Conservation (phyloP, 345 rosid genomes). For the Brassica napus region DNA sequence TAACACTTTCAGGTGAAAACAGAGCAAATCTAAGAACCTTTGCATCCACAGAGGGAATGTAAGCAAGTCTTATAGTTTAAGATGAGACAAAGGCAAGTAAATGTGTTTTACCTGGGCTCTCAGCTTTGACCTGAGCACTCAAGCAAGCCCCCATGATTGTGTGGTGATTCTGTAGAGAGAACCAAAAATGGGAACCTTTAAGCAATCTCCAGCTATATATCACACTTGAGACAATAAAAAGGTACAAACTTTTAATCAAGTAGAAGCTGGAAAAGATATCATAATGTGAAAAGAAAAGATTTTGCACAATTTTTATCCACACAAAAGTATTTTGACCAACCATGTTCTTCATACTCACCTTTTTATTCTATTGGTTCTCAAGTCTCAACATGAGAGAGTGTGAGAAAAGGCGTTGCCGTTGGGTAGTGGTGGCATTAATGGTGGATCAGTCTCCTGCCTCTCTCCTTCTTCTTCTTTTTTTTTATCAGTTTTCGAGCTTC, state of each 20-base stretch:
- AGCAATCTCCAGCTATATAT: slow-evolving; percentile 42
- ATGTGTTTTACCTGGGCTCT: slow-evolving; percentile 58
- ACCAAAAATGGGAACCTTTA: slow-evolving; percentile 22
- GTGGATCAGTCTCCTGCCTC: slow-evolving; percentile 36
- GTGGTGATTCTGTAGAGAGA: slow-evolving; percentile 21
- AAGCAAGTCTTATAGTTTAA: neutral
- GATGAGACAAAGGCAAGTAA: slow-evolving; percentile 29
- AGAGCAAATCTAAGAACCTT: slow-evolving; percentile 19
- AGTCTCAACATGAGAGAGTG: slow-evolving; percentile 2
- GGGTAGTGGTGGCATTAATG: slow-evolving; percentile 34
- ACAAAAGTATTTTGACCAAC: neutral
- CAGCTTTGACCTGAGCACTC: slow-evolving; percentile 86
- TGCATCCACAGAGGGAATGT: slow-evolving; percentile 33
- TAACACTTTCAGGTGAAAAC: neutral
- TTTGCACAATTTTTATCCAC: neutral
- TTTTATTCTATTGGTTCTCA: neutral
- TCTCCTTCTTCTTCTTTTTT: neutral
- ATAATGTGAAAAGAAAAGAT: slow-evolving; percentile 32
- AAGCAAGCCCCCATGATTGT: slow-evolving; percentile 83
- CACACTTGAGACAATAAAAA: slow-evolving; percentile 34
- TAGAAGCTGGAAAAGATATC: slow-evolving; percentile 40
- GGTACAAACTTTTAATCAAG: slow-evolving; percentile 21
- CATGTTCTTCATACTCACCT: slow-evolving; percentile 31
- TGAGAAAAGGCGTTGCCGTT: neutral
- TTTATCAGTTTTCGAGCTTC: slow-evolving; percentile 1